Evolutionary conservation across 2,329 filamentous ascomycete genomes (phyloP).

Genomic region (Purpureocillium lavendulum): DNA sequence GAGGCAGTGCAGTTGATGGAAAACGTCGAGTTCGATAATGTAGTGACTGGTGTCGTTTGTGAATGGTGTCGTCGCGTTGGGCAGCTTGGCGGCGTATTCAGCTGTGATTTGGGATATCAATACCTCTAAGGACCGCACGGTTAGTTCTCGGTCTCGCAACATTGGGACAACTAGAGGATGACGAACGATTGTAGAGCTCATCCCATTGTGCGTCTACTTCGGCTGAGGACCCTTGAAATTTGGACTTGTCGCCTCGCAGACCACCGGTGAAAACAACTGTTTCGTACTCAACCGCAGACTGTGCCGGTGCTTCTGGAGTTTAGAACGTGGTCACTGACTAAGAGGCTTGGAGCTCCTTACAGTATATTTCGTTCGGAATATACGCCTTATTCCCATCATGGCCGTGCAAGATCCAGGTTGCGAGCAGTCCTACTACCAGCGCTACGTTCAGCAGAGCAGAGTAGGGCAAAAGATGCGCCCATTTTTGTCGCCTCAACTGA

Average conservation of each 20-base stretch:
- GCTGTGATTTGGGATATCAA: conserved; percentile 50
- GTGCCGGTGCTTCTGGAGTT: conserved; percentile 30
- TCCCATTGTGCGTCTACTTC: conserved; percentile 50
- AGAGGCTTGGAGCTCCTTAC: no score
- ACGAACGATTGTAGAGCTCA: conserved; percentile 28
- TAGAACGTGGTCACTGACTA: no score
- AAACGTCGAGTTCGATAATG: conserved; percentile 47
- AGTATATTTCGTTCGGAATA: no score
- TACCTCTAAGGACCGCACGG: conserved; percentile 21
- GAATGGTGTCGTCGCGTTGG: conserved; percentile 42
- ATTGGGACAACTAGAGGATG: no score
- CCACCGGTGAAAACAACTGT: conserved; percentile 38
- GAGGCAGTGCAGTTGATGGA: conserved; percentile 42
- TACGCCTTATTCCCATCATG: no score
- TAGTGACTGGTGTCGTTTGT: conserved; percentile 46
- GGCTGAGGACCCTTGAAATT: conserved; percentile 44
- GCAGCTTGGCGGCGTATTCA: conserved; percentile 41
- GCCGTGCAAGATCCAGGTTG: no score
- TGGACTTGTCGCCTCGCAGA: conserved; percentile 31
- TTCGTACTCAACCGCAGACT: conserved; percentile 38
- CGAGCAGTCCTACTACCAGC: no score
- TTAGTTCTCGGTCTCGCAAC: no score
- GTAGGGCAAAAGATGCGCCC: no score
- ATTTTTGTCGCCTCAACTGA: no score
- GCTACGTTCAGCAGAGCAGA: no score